Conservation (phyloP, 2,329 filamentous ascomycete genomes). For the Diaporthe citriasiana region DNA sequence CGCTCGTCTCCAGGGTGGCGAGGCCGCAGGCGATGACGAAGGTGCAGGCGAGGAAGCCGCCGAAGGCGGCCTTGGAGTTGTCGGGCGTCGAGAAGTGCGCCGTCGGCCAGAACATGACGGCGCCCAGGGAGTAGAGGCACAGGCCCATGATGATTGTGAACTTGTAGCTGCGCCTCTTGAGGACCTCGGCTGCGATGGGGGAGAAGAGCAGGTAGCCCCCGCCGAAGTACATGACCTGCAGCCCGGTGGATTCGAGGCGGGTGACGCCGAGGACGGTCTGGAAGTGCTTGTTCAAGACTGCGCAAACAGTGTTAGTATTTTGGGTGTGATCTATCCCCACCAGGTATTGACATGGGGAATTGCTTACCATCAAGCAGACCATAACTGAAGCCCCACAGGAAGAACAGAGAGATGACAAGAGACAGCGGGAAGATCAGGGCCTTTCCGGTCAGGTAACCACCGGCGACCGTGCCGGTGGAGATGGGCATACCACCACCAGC, state of each 20-base stretch:
- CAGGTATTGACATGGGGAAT: not conserved
- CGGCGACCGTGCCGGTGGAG: slow-evolving; percentile 25
- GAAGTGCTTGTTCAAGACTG: slow-evolving; percentile 65
- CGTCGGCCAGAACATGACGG: slow-evolving; percentile 71
- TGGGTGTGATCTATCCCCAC: rapidly evolving
- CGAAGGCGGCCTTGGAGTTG: slow-evolving; percentile 67
- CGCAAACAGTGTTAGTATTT: not conserved
- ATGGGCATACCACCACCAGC: slow-evolving; percentile 36
- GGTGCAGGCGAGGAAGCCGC: slow-evolving; percentile 71
- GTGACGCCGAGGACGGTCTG: slow-evolving; percentile 61
- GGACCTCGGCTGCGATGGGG: slow-evolving; percentile 63
- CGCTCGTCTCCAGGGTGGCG: slow-evolving; percentile 70
- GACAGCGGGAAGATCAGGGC: slow-evolving; percentile 31
- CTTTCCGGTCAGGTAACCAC: slow-evolving; percentile 36
- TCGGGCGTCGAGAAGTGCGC: slow-evolving; percentile 35
- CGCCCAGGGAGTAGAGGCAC: slow-evolving; percentile 67
- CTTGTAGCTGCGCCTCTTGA: slow-evolving; percentile 76
- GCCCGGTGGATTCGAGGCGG: slow-evolving; percentile 60
- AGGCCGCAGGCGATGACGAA: slow-evolving; percentile 58
- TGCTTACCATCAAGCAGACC: slow-evolving; percentile 51
- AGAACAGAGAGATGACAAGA: slow-evolving; percentile 53
- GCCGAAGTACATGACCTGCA: slow-evolving; percentile 67
- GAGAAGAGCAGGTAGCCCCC: slow-evolving; percentile 56
- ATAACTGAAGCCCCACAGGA: slow-evolving; percentile 55
- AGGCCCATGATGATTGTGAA: slow-evolving; percentile 77